phyloP scores from a whole-genome alignment of 2,329 filamentous ascomycete genomes.

The Hirsutella minnesotensis region DNA sequence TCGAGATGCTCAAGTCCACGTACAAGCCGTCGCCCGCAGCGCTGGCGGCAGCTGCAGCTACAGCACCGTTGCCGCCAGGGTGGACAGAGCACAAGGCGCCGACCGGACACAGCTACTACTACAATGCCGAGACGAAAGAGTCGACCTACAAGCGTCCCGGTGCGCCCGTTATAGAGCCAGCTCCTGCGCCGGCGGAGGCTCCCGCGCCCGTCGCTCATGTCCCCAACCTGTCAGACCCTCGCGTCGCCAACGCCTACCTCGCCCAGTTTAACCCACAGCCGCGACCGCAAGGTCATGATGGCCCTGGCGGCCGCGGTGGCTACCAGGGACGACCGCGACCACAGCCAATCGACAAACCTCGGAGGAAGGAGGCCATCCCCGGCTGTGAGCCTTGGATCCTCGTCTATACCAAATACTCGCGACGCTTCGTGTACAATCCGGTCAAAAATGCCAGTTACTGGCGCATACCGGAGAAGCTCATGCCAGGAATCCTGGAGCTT shows the following conservation, averaged over 20 bases:
- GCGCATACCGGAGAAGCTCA: conserved; percentile 82
- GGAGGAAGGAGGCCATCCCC: conserved; percentile 66
- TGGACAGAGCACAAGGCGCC: conserved; percentile 94
- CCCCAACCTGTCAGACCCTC: conserved; percentile 38
- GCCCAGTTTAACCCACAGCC: conserved; percentile 36
- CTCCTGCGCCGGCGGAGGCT: conserved; percentile 10
- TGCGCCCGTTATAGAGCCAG: conserved; percentile 10
- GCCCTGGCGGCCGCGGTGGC: conserved; percentile 30
- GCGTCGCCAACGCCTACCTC: conserved; percentile 48
- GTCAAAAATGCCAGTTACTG: conserved; percentile 83
- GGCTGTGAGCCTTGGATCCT: conserved; percentile 79
- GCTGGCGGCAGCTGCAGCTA: conserved; percentile 22
- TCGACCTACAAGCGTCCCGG: conserved; percentile 79
- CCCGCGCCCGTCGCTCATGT: conserved; percentile 15
- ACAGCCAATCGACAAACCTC: conserved; percentile 70
- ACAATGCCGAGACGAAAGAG: conserved; percentile 68
- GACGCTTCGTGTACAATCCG: conserved; percentile 83
- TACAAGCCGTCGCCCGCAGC: conserved; percentile 44
- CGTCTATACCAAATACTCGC: conserved; percentile 82
- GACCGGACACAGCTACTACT: conserved; percentile 79
- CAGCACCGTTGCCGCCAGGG: conserved; percentile 57
- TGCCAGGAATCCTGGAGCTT: conserved; percentile 61
- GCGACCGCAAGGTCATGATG: conserved; percentile 19
- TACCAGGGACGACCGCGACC: conserved; percentile 48
- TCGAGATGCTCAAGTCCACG: conserved; percentile 63